A percentile compares a stretch with the other conserved stretches of the same genome.
Evolutionary conservation across 495 filamentous ascomycete genomes (phyloP).

Genomic region (Lepraria neglecta): DNA sequence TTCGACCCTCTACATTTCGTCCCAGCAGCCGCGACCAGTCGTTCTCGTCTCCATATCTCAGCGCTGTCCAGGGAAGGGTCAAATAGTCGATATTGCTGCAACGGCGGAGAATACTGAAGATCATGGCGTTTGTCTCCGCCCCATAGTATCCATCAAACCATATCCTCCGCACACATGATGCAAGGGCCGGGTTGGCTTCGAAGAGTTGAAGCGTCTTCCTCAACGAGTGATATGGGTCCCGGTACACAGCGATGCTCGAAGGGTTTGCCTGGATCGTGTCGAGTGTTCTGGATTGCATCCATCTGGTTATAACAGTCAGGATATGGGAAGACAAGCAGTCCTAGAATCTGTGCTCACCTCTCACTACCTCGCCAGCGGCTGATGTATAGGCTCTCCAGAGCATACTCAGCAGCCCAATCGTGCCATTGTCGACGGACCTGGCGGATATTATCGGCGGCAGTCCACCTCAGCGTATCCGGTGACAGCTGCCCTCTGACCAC

Average conservation of each 20-base stretch:
- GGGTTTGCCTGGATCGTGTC: constrained; percentile 35
- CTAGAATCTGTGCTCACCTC: constrained; percentile 26
- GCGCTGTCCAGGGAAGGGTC: constrained; percentile 47
- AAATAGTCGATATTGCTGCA: constrained; percentile 40
- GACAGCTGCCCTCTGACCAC: constrained; percentile 46
- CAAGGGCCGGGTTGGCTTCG: constrained; percentile 36
- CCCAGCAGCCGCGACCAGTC: constrained; percentile 43
- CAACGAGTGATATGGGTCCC: constrained; percentile 45
- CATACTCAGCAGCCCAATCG: constrained; percentile 45
- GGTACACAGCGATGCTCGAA: constrained; percentile 43
- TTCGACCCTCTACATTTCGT: constrained; percentile 22
- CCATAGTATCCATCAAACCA: constrained; percentile 52
- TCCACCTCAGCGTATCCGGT: constrained; percentile 45
- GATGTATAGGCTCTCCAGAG: constrained; percentile 44
- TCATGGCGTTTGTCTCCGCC: constrained; percentile 40
- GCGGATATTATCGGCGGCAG: constrained; percentile 40
- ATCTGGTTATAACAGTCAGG: constrained; percentile 25
- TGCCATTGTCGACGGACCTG: constrained; percentile 46
- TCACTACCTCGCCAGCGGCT: constrained; percentile 48
- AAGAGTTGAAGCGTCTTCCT: constrained; percentile 43
- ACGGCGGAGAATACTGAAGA: constrained; percentile 39
- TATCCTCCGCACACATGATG: constrained; percentile 42
- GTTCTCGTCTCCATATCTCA: constrained; percentile 39
- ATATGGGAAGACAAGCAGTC: background rate
- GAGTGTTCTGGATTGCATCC: constrained; percentile 33